These are phyloP conservation scores for Verbena officinalis DNA, from an alignment of 257 asterid species.

Conservation along the genomic window DNA sequence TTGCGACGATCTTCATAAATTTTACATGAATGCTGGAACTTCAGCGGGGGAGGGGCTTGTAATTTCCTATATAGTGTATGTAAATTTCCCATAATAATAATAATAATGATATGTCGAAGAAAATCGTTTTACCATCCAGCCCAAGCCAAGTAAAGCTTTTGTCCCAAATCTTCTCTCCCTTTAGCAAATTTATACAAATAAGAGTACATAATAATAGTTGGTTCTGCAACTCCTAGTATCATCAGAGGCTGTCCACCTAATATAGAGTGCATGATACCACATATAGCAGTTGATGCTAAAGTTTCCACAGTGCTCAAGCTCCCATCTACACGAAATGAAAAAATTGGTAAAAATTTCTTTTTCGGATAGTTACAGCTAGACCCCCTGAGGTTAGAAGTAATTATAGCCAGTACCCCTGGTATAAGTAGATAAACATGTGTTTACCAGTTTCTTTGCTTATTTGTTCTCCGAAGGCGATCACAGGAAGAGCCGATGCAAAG, in stretches of 20 bases:
- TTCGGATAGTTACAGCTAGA: no score
- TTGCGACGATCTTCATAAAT: no score
- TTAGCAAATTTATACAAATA: slow-evolving; percentile 60
- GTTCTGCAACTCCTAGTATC: slow-evolving; percentile 68
- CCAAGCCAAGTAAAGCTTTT: slow-evolving; percentile 57
- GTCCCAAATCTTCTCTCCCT: slow-evolving; percentile 45
- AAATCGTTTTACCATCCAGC: slow-evolving; percentile 24
- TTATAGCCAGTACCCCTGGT: no score
- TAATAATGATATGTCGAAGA: neutral
- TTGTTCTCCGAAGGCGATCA: slow-evolving; percentile 70
- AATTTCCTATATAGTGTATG: no score
- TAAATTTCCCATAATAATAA: no score
- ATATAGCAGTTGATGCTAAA: slow-evolving; percentile 58
- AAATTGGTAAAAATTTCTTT: neutral
- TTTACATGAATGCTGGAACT: no score
- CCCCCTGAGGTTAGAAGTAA: no score
- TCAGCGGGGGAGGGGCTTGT: no score
- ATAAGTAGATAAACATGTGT: neutral
- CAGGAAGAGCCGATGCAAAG: slow-evolving; percentile 73
- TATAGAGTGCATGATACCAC: slow-evolving; percentile 64
- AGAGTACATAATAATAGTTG: slow-evolving; percentile 59
- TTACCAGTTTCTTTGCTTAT: slow-evolving; percentile 59
- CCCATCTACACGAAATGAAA: slow-evolving; percentile 42
- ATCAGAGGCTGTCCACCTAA: slow-evolving; percentile 62
- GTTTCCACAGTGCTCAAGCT: slow-evolving; percentile 60